These are phyloP conservation scores for Hypomontagnella monticulosa DNA, from an alignment of 495 filamentous ascomycete genomes.

Conservation along the genomic window DNA sequence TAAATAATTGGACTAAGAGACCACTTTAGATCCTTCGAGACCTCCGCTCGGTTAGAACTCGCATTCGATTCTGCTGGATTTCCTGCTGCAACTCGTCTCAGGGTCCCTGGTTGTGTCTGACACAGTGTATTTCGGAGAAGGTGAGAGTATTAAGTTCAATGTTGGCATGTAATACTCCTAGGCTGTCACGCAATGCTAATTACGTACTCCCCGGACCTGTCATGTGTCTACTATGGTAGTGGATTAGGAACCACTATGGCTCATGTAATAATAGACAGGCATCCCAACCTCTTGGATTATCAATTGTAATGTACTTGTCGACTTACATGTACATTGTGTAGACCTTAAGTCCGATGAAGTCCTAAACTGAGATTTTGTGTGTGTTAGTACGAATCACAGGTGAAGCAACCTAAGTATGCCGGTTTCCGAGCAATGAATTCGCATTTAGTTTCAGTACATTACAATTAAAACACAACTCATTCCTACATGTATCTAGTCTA, in stretches of 20 bases:
- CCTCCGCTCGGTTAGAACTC: slow-evolving; percentile 11
- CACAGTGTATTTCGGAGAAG: slow-evolving; percentile 34
- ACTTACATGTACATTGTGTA: no score
- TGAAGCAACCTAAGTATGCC: no score
- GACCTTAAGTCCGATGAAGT: no score
- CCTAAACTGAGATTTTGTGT: no score
- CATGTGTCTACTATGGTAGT: neutral
- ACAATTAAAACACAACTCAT: no score
- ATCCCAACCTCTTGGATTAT: neutral
- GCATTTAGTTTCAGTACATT: no score
- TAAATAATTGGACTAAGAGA: no score
- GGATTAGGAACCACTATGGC: neutral
- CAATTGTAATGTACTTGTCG: no score
- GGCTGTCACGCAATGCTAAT: slow-evolving; percentile 31
- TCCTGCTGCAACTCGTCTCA: slow-evolving; percentile 16
- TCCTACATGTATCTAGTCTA: no score
- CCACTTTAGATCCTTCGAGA: slow-evolving; percentile 1
- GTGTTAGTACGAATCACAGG: no score
- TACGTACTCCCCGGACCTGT: slow-evolving; percentile 10
- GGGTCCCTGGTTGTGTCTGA: slow-evolving; percentile 13
- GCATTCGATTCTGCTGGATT: neutral
- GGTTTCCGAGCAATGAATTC: no score
- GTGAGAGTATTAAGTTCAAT: no score
- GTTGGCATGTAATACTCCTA: slow-evolving; percentile 26
- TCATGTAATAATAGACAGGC: slow-evolving; percentile 3